Evolutionary conservation across 148 eudicot species (phyloP), one percentile per base, ranked within the genome.

Genomic region (Euryodendron excelsum): DNA sequence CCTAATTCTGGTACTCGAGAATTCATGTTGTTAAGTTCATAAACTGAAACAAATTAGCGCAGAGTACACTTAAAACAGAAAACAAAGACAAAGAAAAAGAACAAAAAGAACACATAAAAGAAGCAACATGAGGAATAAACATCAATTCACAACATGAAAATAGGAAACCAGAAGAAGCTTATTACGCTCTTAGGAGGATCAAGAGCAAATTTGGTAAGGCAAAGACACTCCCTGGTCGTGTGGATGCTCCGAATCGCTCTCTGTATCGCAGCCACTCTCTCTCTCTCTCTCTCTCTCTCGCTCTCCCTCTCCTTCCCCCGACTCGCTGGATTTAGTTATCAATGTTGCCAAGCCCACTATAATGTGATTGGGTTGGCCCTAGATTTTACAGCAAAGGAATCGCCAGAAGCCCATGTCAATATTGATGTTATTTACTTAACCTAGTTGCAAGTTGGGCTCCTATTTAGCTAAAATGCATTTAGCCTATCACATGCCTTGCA

Each of bases 181-280:
- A n/a, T 79, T 84, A 94, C 98, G 74, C 75, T 80, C 50, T 88
- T 85, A n/a, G 97, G 94, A 52, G 89, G 84, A 5, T 73, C 91
- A 23, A 92, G 94, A 81, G 82, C 79, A 78, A 91, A 91, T 62
- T 81, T 92, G 72, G 94, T 84, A 41, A 91, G 92, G 41, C 88
- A 91, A 60, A 93, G 93, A 68, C 75, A 73, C 36, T 84, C 81
- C 28, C 70, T 83, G 8, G 80, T 73, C 30, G 82, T 73, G 28
- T 89, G 86, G 50, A 91, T 61, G 74, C 78, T 82, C 70, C 91
- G 87, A 25, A 81, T 52, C 64, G 80, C 64, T 74, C 80, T 83
- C 69, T 69, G 74, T 14, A 80, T 13, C 44, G 73, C 76, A 44
- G 73, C 30, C 88, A 84, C 80, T 74, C 37, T 71, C 34, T 33